phyloP scores from a whole-genome alignment of 108 stramenopile genomes.

The Pseudonitzschia multiseries region DNA sequence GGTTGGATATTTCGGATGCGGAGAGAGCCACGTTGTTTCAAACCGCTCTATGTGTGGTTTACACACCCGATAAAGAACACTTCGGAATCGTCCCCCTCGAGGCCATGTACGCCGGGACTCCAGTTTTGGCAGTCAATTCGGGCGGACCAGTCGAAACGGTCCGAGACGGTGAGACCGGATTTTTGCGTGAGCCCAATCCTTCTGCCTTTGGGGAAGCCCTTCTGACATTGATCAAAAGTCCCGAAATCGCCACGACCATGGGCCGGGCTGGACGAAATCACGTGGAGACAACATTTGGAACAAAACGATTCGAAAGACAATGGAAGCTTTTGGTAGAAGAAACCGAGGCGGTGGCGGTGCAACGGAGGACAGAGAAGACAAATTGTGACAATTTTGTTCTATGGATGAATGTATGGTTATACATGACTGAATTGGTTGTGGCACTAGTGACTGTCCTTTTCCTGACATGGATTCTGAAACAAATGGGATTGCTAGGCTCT shows the following conservation, averaged over 20 bases:
- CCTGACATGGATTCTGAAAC: slow-evolving; percentile 19
- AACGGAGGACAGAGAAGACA: slow-evolving; percentile 24
- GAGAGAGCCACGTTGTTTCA: slow-evolving; percentile 68
- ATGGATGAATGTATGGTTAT: slow-evolving; percentile 21
- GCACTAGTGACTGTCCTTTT: slow-evolving; percentile 7
- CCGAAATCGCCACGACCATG: slow-evolving; percentile 49
- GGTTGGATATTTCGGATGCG: slow-evolving; percentile 75
- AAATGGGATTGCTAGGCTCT: slow-evolving; percentile 17
- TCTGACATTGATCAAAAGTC: slow-evolving; percentile 44
- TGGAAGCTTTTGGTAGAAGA: slow-evolving; percentile 60
- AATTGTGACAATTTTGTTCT: background rate
- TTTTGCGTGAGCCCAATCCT: slow-evolving; percentile 68
- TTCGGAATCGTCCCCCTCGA: slow-evolving; percentile 99
- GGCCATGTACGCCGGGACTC: slow-evolving; percentile 91
- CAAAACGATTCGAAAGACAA: slow-evolving; percentile 59
- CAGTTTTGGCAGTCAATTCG: slow-evolving; percentile 79
- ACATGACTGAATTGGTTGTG: slow-evolving; percentile 26
- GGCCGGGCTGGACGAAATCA: slow-evolving; percentile 61
- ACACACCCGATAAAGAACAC: slow-evolving; percentile 96
- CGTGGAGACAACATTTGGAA: slow-evolving; percentile 64
- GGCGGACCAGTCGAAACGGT: slow-evolving; percentile 97
- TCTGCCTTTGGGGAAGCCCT: slow-evolving; percentile 74
- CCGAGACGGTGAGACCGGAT: slow-evolving; percentile 85
- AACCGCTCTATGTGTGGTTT: slow-evolving; percentile 78
- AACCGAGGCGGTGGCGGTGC: slow-evolving; percentile 35